These are phyloP conservation scores for Madurella mycetomatis DNA, from an alignment of 2,329 filamentous ascomycete species.

Conservation along the genomic window DNA sequence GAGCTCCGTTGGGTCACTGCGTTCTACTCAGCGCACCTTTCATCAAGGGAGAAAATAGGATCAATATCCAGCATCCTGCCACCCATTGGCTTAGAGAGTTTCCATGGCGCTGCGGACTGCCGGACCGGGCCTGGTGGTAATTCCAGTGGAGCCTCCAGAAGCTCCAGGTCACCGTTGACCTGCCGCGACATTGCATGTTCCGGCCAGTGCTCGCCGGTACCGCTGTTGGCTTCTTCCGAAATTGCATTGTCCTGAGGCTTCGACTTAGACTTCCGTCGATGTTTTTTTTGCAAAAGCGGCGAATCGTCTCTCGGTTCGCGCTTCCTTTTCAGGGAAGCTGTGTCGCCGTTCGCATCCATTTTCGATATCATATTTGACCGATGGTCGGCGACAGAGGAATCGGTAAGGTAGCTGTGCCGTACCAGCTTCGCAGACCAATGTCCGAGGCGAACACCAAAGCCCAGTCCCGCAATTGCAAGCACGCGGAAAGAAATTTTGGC, in stretches of 20 bases:
- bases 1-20: background rate
- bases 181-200: constrained; percentile 1
- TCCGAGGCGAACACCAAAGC: constrained; percentile 4
- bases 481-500: constrained; percentile 27
- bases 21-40: constrained; percentile 46
- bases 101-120: constrained; percentile 41
- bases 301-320: constrained; percentile 30
- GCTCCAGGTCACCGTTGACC: constrained; percentile 15
- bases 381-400: background rate
- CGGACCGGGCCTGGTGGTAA: background rate
- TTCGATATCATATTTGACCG: constrained; percentile 17
- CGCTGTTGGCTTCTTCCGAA: constrained; percentile 6
- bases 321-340: constrained; percentile 30
- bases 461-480: constrained; percentile 16
- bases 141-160: constrained; percentile 14
- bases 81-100: constrained; percentile 59
- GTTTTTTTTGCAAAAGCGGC: constrained; percentile 23
- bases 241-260: constrained; percentile 13
- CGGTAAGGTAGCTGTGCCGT: background rate
- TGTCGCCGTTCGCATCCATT: constrained; percentile 27
- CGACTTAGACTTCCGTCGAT: constrained; percentile 22
- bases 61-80: constrained; percentile 62
- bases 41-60: constrained; percentile 57
- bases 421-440: constrained; percentile 2
- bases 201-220: background rate